Evolutionary conservation across 2,329 filamentous ascomycete species (phyloP), one percentile per base, ranked within the genome.

Genomic region (Sclerotinia minor): DNA sequence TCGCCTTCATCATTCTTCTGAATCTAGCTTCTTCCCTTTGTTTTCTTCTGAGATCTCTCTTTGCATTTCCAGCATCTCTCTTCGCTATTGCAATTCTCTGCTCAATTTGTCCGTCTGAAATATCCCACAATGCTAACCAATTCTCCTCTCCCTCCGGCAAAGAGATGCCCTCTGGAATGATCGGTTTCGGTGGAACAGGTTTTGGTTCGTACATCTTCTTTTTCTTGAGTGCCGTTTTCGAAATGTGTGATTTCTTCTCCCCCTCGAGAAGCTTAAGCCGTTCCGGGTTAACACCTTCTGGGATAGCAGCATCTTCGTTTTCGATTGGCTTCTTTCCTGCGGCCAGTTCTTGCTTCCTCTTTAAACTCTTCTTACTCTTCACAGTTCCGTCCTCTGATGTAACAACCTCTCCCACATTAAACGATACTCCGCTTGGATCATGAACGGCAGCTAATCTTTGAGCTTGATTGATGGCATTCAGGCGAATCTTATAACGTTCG

Each of bases 101-200:
- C 58, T 72, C 67, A 29, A 78, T 70, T 24, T 76, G 71, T 29
- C 73, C 69, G 67, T 78, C 76, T 6, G 71, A 68, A n/a, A 78
- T 70, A 70, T 78, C 76, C 75, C 76, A 78, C 44, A 78, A 64
- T 2, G 69, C 71, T 63, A 78, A 69, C 59, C 73, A 75, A 69
- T 78, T 72, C 60, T 76, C 72, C 67, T 78, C 77, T 24, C 71
- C 75, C 21, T 75, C 74, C 7, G 75, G 74, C 17, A 76, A 58
- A 8, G 35, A 65, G 49, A 75, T 71, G 29, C 71, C 70, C 24
- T 75, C 71, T 11, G 77, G 76, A 54, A 77, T 71, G 29, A 71
- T 67, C n/a, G 76, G 74, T 53, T 68, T 74, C 19, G 74, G 71
- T 13, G 72, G 72, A 21, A 71, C 45, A 17, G 64, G 59, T 47